Evolutionary conservation across 108 stramenopile species (phyloP), one percentile per base, ranked within the genome.

Genomic region (Cyclotella sp.): DNA sequence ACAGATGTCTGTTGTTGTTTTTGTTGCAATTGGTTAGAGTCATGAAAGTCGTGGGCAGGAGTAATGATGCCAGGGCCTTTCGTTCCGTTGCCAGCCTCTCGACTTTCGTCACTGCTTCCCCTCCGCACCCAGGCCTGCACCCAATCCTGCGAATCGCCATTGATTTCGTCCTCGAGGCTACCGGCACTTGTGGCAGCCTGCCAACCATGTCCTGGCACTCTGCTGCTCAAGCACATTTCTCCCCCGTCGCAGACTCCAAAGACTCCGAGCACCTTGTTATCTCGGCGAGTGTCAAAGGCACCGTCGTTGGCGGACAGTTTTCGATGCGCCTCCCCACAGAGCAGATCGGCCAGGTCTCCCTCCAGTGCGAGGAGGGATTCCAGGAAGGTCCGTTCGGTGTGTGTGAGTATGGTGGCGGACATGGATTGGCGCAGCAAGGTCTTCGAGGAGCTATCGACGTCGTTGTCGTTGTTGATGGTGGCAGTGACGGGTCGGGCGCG

Each of bases 361-460:
- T 39, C 30, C 0, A 62, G 29, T 9, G 13, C 39, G 16, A 62
- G 30, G 29, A 62, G 34, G 24, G 60, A 62, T 62, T 62, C 60
- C 15, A 62, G 18, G 39, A 62, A 62, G 60, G 60, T 62, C 39
- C 60, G 60, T 39, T 62, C 60, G 34, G 60, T 55, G 55, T 21
- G 19, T 21, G 55, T 55, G n/a, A 55, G 55, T 7, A 55, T 55
- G 19, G 55, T 55, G 7, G 55, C 24, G 13, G 55, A 55, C 24
- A 55, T 21, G 11, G n/a, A 24, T n/a, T 55, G n/a, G 55, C 55
- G 55, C 21, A 55, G 55, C 21, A 55, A 22, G 19, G 13, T 24
- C 24, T 55, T 55, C 21, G n/a, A 12, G 55, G 11, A 21, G 55
- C n/a, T 55, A 22, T 12, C n/a, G 47, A 7, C 9, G 47, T 49